These are phyloP conservation scores for Talaromyces sp. DNA, from an alignment of 2,329 filamentous ascomycete genomes.

Conservation along the genomic window DNA sequence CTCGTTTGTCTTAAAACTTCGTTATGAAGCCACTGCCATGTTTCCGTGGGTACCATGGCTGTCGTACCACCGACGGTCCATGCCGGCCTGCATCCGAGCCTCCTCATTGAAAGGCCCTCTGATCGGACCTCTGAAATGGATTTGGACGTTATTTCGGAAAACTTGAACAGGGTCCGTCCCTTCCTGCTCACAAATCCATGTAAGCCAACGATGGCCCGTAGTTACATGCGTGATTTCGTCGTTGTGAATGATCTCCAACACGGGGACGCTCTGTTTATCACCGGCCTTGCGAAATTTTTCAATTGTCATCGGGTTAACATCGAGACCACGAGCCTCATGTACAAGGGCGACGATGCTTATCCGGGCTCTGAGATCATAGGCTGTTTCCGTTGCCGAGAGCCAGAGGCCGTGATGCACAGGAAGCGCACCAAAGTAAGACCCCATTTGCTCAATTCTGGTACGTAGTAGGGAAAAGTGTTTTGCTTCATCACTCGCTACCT, in stretches of 20 bases:
- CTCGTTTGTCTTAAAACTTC: neutral
- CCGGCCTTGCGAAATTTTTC: conserved; percentile 41
- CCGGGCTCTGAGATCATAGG: conserved; percentile 40
- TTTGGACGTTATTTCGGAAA: conserved; percentile 40
- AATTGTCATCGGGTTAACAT: conserved; percentile 46
- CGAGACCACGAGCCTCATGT: conserved; percentile 44
- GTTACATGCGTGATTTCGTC: conserved; percentile 48
- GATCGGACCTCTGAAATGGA: conserved; percentile 38
- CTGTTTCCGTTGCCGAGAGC: conserved; percentile 40
- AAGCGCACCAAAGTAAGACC: conserved; percentile 40
- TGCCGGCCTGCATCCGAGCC: conserved; percentile 39
- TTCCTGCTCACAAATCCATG: conserved; percentile 45
- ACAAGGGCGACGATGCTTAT: conserved; percentile 47
- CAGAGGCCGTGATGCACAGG: conserved; percentile 45
- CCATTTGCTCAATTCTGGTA: conserved; percentile 41
- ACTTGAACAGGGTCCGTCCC: conserved; percentile 42
- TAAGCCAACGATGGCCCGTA: conserved; percentile 44
- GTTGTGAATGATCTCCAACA: conserved; percentile 42
- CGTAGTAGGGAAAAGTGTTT: conserved; percentile 46
- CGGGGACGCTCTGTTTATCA: conserved; percentile 39
- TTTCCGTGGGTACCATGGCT: conserved; percentile 11
- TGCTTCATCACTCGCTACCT: conserved; percentile 45
- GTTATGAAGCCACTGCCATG: neutral
- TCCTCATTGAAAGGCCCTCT: conserved; percentile 44
- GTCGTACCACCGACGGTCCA: conserved; percentile 42